A percentile compares a stretch with the other conserved stretches of the same genome.
Evolutionary conservation across 164 flowering plant genomes (phyloP).

Genomic region (Vitis riparia): DNA sequence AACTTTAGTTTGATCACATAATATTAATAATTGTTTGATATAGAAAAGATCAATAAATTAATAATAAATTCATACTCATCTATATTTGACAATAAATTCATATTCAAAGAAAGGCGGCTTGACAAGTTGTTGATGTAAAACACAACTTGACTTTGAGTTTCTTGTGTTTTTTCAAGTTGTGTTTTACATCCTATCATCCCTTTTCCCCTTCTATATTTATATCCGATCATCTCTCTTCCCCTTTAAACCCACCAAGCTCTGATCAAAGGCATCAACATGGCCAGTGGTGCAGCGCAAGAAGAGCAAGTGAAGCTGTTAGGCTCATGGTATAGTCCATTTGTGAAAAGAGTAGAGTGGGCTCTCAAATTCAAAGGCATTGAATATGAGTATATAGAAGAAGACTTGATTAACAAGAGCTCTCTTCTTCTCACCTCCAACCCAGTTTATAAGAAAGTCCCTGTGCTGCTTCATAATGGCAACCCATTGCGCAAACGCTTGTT

Average conservation of each 20-base stretch:
- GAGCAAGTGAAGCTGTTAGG: slow-evolving; percentile 13
- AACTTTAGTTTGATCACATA: no score
- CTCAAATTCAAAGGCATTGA: slow-evolving; percentile 17
- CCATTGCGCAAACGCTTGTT: slow-evolving; percentile 4
- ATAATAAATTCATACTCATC: no score
- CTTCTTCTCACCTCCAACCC: slow-evolving; percentile 8
- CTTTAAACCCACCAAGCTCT: neutral
- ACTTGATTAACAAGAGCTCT: slow-evolving; percentile 6
- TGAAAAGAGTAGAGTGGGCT: slow-evolving; percentile 8
- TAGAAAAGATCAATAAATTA: no score
- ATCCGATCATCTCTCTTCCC: neutral
- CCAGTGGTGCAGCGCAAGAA: neutral
- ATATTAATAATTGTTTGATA: no score
- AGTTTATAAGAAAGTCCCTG: slow-evolving; percentile 12
- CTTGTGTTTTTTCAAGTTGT: no score
- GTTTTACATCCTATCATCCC: neutral
- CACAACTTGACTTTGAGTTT: no score
- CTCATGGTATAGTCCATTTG: slow-evolving; percentile 4
- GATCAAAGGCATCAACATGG: no score
- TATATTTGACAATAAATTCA: no score
- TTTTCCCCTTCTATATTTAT: neutral
- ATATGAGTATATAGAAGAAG: slow-evolving; percentile 8
- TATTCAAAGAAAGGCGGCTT: no score
- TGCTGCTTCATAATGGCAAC: slow-evolving; percentile 10
- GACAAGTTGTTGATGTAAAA: no score